Conservation (phyloP, 2,329 filamentous ascomycete genomes). For the Chaetomiaceae sp. region DNA sequence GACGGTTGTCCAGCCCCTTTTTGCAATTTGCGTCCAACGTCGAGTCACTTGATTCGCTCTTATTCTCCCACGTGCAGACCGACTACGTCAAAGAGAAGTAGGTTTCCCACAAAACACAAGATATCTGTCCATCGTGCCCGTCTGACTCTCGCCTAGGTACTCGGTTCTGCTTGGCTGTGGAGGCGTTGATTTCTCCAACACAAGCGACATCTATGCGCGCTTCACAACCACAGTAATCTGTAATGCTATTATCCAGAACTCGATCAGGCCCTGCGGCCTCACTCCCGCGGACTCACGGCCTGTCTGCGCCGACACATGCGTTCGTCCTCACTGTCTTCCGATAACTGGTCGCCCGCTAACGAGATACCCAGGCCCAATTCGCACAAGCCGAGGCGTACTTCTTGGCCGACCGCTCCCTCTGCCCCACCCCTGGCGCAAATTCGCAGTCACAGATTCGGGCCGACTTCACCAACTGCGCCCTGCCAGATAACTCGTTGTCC, state of each 20-base stretch:
- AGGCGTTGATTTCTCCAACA: constrained; percentile 70
- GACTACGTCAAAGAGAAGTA: constrained; percentile 76
- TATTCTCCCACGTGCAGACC: constrained; percentile 68
- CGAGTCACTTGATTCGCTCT: constrained; percentile 69
- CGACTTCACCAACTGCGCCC: constrained; percentile 84
- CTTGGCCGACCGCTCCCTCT: constrained; percentile 67
- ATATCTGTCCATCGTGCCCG: constrained; percentile 11
- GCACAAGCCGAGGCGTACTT: constrained; percentile 87
- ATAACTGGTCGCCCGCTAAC: constrained; percentile 17
- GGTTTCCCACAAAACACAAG: constrained; percentile 30
- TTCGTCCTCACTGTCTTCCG: constrained; percentile 37
- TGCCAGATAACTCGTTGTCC: constrained; percentile 74
- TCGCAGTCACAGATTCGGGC: constrained; percentile 76
- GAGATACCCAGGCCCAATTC: constrained; percentile 60
- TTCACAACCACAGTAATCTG: constrained; percentile 91
- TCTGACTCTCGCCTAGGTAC: constrained; percentile 56
- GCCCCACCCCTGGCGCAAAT: constrained; percentile 59
- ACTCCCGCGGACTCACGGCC: constrained; percentile 62
- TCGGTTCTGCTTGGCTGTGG: constrained; percentile 74
- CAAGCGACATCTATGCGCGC: constrained; percentile 79
- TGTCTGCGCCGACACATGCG: constrained; percentile 85
- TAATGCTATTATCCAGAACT: constrained; percentile 91
- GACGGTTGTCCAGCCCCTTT: constrained; percentile 61
- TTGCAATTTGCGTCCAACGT: constrained; percentile 73
- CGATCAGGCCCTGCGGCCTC: constrained; percentile 63